These are phyloP conservation scores for Mortierella sp. DNA, from an alignment of 371 early-diverging fungal species.

Conservation along the genomic window DNA sequence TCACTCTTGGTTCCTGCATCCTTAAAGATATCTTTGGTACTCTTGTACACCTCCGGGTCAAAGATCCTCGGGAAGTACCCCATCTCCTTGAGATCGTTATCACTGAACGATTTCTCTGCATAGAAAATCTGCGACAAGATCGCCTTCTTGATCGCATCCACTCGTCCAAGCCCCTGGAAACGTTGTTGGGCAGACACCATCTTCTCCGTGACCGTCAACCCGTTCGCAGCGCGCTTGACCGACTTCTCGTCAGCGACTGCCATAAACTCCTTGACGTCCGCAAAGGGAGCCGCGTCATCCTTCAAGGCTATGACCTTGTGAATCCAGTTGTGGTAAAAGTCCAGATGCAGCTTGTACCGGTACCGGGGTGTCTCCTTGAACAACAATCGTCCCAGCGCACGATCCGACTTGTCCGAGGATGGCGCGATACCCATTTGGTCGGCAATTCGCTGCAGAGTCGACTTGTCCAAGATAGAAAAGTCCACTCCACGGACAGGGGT, in stretches of 20 bases:
- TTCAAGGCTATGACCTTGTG: constrained; percentile 25
- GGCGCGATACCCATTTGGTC: background rate
- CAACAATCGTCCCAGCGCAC: constrained; percentile 8
- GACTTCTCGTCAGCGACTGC: constrained; percentile 10
- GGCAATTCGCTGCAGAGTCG: constrained; percentile 19
- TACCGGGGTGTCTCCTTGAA: background rate
- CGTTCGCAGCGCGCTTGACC: constrained; percentile 24
- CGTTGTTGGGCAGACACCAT: background rate
- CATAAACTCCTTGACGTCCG: constrained; percentile 30
- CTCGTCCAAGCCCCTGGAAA: background rate
- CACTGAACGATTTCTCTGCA: constrained; percentile 27
- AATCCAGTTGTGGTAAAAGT: constrained; percentile 35
- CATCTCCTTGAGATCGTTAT: constrained; percentile 35
- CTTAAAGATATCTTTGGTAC: constrained; percentile 19
- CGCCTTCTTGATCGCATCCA: constrained; percentile 33
- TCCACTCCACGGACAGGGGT: constrained; percentile 8
- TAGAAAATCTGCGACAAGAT: constrained; percentile 31
- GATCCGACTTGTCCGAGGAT: background rate
- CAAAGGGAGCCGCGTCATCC: constrained; percentile 30
- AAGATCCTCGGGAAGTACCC: constrained; percentile 49
- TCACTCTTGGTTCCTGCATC: background rate
- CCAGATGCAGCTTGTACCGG: constrained; percentile 31
- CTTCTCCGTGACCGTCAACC: constrained; percentile 21
- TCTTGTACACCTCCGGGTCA: constrained; percentile 15
- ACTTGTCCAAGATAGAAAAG: constrained; percentile 2